Percentiles rank a stretch among this genome's conserved stretches.
phyloP scores from a whole-genome alignment of 2,329 filamentous ascomycete species.

The Byssothecium circinans region DNA sequence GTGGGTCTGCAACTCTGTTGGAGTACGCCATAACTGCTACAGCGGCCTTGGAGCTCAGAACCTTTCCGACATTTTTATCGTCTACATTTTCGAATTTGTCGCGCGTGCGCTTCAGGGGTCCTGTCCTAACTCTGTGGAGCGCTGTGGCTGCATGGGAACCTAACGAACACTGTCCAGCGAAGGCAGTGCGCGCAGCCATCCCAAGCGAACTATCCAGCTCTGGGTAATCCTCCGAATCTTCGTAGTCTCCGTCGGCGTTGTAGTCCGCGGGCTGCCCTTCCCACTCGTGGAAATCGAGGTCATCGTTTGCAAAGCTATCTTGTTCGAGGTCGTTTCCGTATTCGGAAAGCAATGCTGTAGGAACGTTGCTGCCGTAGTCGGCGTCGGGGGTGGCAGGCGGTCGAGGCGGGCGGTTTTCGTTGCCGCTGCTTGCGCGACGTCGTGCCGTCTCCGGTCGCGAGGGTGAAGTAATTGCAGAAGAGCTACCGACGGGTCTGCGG shows the following conservation, averaged over 20 bases:
- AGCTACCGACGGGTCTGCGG: not conserved
- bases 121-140: not conserved
- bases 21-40: constrained; percentile 29
- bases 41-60: constrained; percentile 23
- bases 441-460: not conserved
- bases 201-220: not conserved
- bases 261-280: too few species aligned
- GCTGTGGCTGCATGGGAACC: not conserved
- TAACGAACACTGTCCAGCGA: not conserved
- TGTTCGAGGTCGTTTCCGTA: too few species aligned
- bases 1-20: constrained; percentile 15
- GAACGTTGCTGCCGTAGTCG: not conserved
- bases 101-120: not conserved
- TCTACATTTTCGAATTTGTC: not conserved
- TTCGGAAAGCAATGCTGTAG: too few species aligned
- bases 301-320: too few species aligned
- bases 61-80: constrained; percentile 3
- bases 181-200: not conserved
- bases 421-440: not conserved
- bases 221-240: constrained; percentile 1
- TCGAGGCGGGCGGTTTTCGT: not conserved
- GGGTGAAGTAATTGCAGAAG: constrained; percentile 4
- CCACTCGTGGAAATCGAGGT: too few species aligned
- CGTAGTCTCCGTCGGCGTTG: not conserved
- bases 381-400: not conserved